Percentiles rank a stretch among this genome's conserved stretches.
Conservation (phyloP, 2,329 filamentous ascomycete species). For the Lecanicillium sp. region DNA sequence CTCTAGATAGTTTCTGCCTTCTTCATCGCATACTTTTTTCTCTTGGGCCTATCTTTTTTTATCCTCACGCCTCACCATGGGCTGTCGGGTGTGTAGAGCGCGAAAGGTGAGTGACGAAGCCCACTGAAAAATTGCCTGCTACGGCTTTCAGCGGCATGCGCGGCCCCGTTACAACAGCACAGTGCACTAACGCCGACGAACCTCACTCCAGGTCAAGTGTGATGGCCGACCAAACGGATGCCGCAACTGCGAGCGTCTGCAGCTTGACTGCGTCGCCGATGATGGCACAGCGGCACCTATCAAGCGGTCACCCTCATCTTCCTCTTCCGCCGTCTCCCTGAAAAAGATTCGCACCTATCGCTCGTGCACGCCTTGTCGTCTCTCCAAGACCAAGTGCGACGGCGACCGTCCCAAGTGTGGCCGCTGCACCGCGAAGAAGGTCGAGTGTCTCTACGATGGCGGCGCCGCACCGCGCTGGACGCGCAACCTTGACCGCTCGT, state of each 20-base stretch:
- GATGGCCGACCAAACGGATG: slow-evolving; percentile 36
- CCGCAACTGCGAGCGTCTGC: slow-evolving; percentile 37
- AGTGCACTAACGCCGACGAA: slow-evolving; percentile 5
- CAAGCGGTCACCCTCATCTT: slow-evolving; percentile 1
- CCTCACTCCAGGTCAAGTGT: slow-evolving; percentile 31
- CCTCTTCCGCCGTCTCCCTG: slow-evolving; percentile 23
- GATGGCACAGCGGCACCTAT: slow-evolving; percentile 22
- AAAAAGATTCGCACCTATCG: slow-evolving; percentile 36
- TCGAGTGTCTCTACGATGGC: slow-evolving; percentile 34
- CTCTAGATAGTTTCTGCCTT: no score
- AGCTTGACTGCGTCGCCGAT: slow-evolving; percentile 35
- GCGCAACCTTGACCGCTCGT: slow-evolving; percentile 25
- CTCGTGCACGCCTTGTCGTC: slow-evolving; percentile 33
- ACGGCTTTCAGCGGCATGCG: slow-evolving; percentile 4
- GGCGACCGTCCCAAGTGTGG: slow-evolving; percentile 35
- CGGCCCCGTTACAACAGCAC: not conserved
- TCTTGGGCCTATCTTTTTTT: not conserved
- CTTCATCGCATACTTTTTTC: no score
- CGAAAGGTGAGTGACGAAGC: slow-evolving; percentile 27
- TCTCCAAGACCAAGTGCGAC: slow-evolving; percentile 38
- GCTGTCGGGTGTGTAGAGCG: slow-evolving; percentile 35
- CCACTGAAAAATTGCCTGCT: not conserved
- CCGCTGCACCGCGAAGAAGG: slow-evolving; percentile 27
- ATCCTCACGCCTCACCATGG: slow-evolving; percentile 24
- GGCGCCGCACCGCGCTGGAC: slow-evolving; percentile 33